Conservation (phyloP, 352 stramenopile genomes). For the Phytophthora aleatoria region DNA sequence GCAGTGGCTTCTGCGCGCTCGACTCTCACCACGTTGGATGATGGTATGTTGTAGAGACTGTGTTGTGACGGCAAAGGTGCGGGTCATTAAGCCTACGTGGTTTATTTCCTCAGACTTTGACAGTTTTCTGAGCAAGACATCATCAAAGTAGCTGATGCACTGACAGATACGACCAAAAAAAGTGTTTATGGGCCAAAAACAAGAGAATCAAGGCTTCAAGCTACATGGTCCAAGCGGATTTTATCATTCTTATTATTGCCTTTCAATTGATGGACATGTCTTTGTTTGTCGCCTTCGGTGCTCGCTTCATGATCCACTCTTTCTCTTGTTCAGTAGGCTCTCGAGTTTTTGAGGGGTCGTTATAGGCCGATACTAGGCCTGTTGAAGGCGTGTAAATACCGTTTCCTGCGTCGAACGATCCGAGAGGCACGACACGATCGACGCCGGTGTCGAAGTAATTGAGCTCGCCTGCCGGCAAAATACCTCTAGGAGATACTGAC, state of each 20-base stretch:
- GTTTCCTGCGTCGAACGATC: constrained; percentile 78
- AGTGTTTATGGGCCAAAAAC: not conserved
- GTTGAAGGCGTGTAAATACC: constrained; percentile 75
- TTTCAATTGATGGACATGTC: constrained; percentile 66
- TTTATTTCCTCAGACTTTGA: constrained; percentile 45
- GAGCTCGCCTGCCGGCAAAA: constrained; percentile 60
- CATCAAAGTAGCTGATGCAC: constrained; percentile 13
- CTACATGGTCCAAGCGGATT: constrained; percentile 1
- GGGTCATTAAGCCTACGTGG: constrained; percentile 15
- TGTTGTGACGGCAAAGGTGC: constrained; percentile 15
- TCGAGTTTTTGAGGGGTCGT: constrained; percentile 58
- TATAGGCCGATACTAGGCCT: constrained; percentile 51
- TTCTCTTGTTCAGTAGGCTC: constrained; percentile 56
- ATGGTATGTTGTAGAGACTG: constrained; percentile 43
- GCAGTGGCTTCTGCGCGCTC: constrained; percentile 27
- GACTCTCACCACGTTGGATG: constrained; percentile 45
- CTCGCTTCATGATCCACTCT: constrained; percentile 62
- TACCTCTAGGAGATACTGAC: constrained; percentile 54
- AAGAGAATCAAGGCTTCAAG: constrained; percentile 3
- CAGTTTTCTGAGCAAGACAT: constrained; percentile 47
- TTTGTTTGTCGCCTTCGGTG: constrained; percentile 74
- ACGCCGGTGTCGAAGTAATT: constrained; percentile 79
- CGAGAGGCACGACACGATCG: constrained; percentile 63
- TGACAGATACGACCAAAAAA: not conserved
- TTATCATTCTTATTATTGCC: constrained; percentile 6